Percentiles rank a stretch among this genome's conserved stretches.
These are phyloP conservation scores for Paramecium sonneborni DNA, from an alignment of 73 alveolate genomes.

Conservation along the genomic window DNA sequence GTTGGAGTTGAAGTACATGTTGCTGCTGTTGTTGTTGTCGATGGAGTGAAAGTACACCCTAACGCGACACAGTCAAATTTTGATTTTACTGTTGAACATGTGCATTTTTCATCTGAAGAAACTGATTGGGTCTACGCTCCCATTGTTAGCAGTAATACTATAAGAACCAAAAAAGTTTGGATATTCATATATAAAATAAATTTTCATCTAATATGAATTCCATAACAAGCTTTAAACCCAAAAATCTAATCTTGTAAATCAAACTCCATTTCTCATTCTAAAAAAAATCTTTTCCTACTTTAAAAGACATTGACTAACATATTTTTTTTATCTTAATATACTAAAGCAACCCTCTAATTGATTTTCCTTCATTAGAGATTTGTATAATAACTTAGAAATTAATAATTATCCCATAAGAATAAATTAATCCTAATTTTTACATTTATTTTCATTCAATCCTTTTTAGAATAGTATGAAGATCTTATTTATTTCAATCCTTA, in stretches of 20 bases:
- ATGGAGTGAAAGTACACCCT: constrained; percentile 43
- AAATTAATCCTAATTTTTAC: not conserved
- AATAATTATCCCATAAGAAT: not conserved
- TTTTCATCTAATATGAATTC: not conserved
- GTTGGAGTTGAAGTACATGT: constrained; percentile 27
- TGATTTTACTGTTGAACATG: constrained; percentile 31
- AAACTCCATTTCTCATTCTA: not conserved
- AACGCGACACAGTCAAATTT: constrained; percentile 45
- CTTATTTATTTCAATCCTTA: not conserved
- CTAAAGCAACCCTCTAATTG: not conserved
- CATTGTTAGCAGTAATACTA: not conserved
- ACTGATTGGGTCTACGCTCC: not conserved
- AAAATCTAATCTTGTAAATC: not conserved
- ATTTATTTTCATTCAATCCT: not conserved
- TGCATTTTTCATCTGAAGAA: not conserved
- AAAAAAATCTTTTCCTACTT: not conserved
- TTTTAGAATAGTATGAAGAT: no score
- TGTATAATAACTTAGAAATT: not conserved
- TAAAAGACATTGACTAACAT: not conserved
- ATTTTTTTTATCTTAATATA: not conserved
- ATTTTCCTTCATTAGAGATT: not conserved
- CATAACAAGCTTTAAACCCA: not conserved
- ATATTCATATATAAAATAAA: constrained; percentile 9
- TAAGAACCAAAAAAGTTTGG: not conserved
- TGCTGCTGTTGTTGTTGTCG: constrained; percentile 26